Evolutionary conservation across 2,329 filamentous ascomycete genomes (phyloP).

Genomic region (Colletotrichum chlorophyti): DNA sequence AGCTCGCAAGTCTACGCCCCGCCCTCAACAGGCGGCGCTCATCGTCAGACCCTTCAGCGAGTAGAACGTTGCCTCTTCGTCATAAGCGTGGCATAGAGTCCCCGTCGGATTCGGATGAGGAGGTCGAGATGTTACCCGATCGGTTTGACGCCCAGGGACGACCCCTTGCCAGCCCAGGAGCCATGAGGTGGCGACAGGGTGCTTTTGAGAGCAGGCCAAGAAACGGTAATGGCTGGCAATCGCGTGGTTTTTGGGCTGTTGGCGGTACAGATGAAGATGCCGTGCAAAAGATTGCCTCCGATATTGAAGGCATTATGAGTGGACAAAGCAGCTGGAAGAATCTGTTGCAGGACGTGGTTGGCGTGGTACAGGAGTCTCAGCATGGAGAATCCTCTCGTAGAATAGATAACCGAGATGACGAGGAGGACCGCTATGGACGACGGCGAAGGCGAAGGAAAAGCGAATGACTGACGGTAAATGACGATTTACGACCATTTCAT

Average conservation of each 20-base stretch:
- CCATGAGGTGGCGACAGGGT: constrained; percentile 43
- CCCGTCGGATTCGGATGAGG: constrained; percentile 39
- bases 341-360: constrained; percentile 39
- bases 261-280: constrained; percentile 49
- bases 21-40: constrained; percentile 34
- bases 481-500: constrained; percentile 5
- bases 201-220: constrained; percentile 48
- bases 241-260: constrained; percentile 52
- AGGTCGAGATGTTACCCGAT: constrained; percentile 53
- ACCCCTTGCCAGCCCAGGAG: constrained; percentile 40
- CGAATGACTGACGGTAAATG: too few species aligned
- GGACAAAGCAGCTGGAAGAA: constrained; percentile 40
- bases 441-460: constrained; percentile 24
- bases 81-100: constrained; percentile 29
- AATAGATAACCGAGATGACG: constrained; percentile 32
- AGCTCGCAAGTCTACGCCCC: constrained; percentile 28
- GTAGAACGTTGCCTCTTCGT: constrained; percentile 36
- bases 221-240: constrained; percentile 41
- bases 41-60: constrained; percentile 42
- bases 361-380: constrained; percentile 24
- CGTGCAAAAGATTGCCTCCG: constrained; percentile 46
- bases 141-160: constrained; percentile 54
- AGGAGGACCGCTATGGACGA: constrained; percentile 24
- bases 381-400: constrained; percentile 15
- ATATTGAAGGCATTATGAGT: constrained; percentile 41